Evolutionary conservation across 768 basidiomycete species (phyloP).

Genomic region (Trichaptum fuscoviolaceum): DNA sequence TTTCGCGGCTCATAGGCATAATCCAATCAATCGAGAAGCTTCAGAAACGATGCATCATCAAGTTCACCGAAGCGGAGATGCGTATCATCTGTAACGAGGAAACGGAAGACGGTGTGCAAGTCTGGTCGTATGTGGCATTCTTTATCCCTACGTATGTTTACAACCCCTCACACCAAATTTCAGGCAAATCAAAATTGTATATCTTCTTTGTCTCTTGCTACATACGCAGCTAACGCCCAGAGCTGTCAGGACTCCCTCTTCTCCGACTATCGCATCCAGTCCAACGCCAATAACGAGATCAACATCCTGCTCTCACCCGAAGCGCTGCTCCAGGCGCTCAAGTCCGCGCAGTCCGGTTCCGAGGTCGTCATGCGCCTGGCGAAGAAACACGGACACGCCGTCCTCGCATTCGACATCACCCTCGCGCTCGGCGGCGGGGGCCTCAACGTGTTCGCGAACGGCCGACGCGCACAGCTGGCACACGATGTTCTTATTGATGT

Average conservation of each 20-base stretch:
- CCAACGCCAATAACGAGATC: slow-evolving; percentile 79
- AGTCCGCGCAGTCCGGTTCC: slow-evolving; percentile 44
- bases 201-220: background rate
- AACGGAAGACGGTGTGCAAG: slow-evolving; percentile 77
- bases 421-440: slow-evolving; percentile 57
- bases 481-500: slow-evolving; percentile 85
- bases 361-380: slow-evolving; percentile 80
- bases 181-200: slow-evolving; percentile 19
- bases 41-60: slow-evolving; percentile 79
- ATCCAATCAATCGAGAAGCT: slow-evolving; percentile 80
- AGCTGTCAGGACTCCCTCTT: slow-evolving; percentile 44
- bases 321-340: slow-evolving; percentile 69
- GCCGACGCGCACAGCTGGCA: slow-evolving; percentile 56
- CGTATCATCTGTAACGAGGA: slow-evolving; percentile 82
- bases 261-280: slow-evolving; percentile 77
- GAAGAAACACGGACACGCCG: slow-evolving; percentile 78
- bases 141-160: slow-evolving; percentile 8
- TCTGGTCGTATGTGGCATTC: slow-evolving; percentile 64
- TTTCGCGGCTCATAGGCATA: slow-evolving; percentile 42
- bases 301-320: slow-evolving; percentile 69
- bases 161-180: no score
- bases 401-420: slow-evolving; percentile 71
- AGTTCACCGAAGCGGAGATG: slow-evolving; percentile 68
- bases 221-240: slow-evolving; percentile 58
- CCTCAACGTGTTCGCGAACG: slow-evolving; percentile 54